These are phyloP conservation scores for Heritiera fomes DNA, from an alignment of 345 rosid species.

Conservation along the genomic window DNA sequence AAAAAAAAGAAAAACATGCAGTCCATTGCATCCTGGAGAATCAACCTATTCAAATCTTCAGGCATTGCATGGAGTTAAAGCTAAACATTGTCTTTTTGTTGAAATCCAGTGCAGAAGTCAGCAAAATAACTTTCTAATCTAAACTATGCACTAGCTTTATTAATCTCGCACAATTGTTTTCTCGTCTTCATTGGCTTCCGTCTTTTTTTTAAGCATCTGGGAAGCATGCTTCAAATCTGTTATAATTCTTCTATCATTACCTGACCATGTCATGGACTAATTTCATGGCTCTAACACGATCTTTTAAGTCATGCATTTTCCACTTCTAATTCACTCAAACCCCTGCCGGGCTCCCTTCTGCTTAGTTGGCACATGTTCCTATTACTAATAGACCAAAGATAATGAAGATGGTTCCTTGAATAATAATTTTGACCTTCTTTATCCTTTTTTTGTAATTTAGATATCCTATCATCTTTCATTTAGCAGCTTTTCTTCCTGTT, in stretches of 20 bases:
- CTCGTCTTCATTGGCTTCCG: not conserved
- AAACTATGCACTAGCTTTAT: no score
- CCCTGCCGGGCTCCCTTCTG: no score
- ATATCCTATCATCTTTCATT: not conserved
- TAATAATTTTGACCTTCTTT: not conserved
- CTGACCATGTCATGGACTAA: not conserved
- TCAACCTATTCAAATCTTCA: no score
- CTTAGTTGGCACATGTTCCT: not conserved
- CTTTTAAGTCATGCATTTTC: not conserved
- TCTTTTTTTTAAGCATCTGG: not conserved
- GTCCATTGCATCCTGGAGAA: no score
- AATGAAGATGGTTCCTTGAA: conserved; percentile 7
- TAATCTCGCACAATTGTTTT: not conserved
- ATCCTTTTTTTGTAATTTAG: not conserved
- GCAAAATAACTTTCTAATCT: no score
- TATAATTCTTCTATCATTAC: not conserved
- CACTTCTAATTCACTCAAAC: not conserved
- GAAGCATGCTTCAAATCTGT: not conserved
- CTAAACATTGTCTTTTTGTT: no score
- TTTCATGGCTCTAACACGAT: not conserved
- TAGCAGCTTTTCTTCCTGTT: not conserved
- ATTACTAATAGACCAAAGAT: not conserved
- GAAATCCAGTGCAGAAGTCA: no score
- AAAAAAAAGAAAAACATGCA: no score
- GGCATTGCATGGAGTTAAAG: no score